phyloP scores from a whole-genome alignment of 345 rosid genomes.

The Eucalyptus caleyi region DNA sequence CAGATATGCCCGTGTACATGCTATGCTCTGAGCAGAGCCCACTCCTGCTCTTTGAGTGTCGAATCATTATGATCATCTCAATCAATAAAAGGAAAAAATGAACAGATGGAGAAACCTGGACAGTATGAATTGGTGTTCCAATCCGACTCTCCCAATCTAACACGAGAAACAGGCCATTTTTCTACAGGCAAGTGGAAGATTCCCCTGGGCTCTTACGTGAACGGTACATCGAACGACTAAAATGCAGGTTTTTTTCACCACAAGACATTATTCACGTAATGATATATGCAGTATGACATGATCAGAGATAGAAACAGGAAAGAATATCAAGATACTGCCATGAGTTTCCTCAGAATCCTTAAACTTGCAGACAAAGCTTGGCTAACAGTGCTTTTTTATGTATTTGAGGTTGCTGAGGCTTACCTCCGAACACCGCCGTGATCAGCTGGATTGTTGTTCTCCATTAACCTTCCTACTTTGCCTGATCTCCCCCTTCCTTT shows the following conservation, averaged over 20 bases:
- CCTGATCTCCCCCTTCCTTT: not conserved
- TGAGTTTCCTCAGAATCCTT: not conserved
- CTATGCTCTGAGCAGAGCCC: not conserved
- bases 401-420: not conserved
- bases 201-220: not conserved
- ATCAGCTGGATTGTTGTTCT: not conserved
- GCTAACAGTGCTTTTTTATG: not conserved
- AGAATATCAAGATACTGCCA: not conserved
- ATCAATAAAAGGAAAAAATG: not conserved
- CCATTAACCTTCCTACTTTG: not conserved
- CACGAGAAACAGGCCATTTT: not conserved
- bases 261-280: not conserved
- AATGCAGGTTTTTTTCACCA: not conserved
- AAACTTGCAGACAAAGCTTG: not conserved
- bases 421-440: not conserved
- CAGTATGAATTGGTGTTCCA: not conserved
- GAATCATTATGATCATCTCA: not conserved
- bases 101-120: not conserved
- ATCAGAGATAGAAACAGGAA: not conserved
- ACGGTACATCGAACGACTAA: not conserved
- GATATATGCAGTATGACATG: too few relatives aligned
- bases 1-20: not conserved
- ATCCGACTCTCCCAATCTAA: not conserved
- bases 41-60: not conserved
- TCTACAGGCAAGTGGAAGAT: too few relatives aligned